Evolutionary conservation across 1,284 basidiomycete species (phyloP), one percentile per base, ranked within the genome.

Genomic region (Binderoboletus segoi): DNA sequence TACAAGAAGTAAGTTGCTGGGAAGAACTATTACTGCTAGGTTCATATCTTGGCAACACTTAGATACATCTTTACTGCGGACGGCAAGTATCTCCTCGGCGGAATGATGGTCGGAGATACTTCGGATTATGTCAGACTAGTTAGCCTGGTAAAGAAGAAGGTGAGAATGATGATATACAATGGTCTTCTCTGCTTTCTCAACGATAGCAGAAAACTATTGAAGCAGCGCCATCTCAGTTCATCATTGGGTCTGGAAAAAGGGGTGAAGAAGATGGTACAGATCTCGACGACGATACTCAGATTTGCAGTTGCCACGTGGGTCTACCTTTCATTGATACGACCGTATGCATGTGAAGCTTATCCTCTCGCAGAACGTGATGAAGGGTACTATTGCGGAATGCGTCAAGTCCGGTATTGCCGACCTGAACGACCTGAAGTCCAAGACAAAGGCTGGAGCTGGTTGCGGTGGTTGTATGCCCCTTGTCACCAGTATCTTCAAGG

Each of bases 61-160:
- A 78, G 76, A 59, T 83, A 89, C 65, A 83, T 91, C 53, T 92
- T 92, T 68, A 87, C 81, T n/a, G 79, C 79, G 12, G 87, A 91
- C 67, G 89, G 89, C 20, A 86, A 86, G 68, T 81, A 88, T 61
- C 74, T 93, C 4, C 71, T 93, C 7, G 89, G 89, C 10, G 89
- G 89, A 3, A 91, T 91, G 82, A 90, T 92, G 88, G 83, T 92
- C 16, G 89, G 89, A 3, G 89, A 92, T 65, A 83, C 84, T 30
- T 79, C 77, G 44, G 86, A 90, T 67, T 92, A 83, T 63, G 80
- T 85, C 60, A 91, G 89, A 71, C 77, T 91, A 7, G 81, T 91
- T 13, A 77, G 84, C 6, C 76, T 91, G 32, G 84, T 88, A 44
- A 89, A 87, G 76, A 90, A 90, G 75, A 85, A 82, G 75, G 83